phyloP scores from a whole-genome alignment of 192 early-diverging fungal genomes.

The Podila epicladia region DNA sequence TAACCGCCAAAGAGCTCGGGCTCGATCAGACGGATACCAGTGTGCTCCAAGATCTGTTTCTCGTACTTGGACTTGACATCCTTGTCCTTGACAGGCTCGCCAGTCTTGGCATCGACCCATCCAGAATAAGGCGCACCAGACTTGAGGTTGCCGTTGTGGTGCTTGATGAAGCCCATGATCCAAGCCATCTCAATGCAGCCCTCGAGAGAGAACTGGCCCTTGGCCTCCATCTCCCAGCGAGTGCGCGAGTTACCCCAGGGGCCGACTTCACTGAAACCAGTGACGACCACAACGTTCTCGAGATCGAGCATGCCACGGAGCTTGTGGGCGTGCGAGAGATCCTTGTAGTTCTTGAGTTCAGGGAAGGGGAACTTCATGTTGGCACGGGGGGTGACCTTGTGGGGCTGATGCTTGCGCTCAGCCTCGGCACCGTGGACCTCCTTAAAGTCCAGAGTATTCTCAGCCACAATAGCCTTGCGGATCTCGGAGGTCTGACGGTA shows the following conservation, averaged over 20 bases:
- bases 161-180: slow-evolving; percentile 97
- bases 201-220: slow-evolving; percentile 87
- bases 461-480: slow-evolving; percentile 82
- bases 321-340: slow-evolving; percentile 70
- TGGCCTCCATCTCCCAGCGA: slow-evolving; percentile 96
- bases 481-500: slow-evolving; percentile 89
- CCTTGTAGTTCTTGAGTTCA: slow-evolving; percentile 64
- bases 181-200: slow-evolving; percentile 97
- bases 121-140: slow-evolving; percentile 83
- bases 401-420: slow-evolving; percentile 66
- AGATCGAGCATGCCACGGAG: slow-evolving; percentile 86
- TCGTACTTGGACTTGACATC: slow-evolving; percentile 94
- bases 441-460: slow-evolving; percentile 83
- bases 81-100: slow-evolving; percentile 84
- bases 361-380: slow-evolving; percentile 91
- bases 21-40: slow-evolving; percentile 93
- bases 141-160: slow-evolving; percentile 85
- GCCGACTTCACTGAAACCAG: slow-evolving; percentile 95
- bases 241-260: slow-evolving; percentile 91
- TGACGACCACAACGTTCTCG: slow-evolving; percentile 91
- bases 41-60: slow-evolving; percentile 88
- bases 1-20: slow-evolving; percentile 85
- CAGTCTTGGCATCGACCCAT: slow-evolving; percentile 91
- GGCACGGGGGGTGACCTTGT: slow-evolving; percentile 83
- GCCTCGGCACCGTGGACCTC: slow-evolving; percentile 77